Conservation (phyloP, 108 stramenopile genomes). For the Cyclotella atomus region DNA sequence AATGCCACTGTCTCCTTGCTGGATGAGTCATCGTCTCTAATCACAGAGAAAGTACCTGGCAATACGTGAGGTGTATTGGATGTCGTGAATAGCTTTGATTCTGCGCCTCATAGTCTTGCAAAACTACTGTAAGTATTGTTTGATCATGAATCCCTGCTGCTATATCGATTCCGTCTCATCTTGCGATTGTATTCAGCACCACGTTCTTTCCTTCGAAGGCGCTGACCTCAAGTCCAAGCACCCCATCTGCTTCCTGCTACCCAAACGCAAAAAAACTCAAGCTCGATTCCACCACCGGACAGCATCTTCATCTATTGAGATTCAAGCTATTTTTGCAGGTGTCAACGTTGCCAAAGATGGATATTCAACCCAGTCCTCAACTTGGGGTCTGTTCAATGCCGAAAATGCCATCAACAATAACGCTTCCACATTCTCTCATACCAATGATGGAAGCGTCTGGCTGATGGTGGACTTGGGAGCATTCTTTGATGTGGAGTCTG, state of each 20-base stretch:
- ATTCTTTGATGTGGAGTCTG: not conserved
- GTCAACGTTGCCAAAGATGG: not conserved
- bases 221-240: too few relatives aligned
- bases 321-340: not conserved
- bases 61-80: not conserved
- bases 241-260: not conserved
- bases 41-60: not conserved
- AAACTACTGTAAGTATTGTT: too few relatives aligned
- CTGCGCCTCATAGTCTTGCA: not conserved
- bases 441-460: not conserved
- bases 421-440: not conserved
- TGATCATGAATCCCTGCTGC: too few relatives aligned
- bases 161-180: too few relatives aligned
- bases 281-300: not conserved
- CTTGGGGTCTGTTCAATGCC: not conserved
- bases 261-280: not conserved
- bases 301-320: not conserved
- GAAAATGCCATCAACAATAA: not conserved
- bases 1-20: not conserved
- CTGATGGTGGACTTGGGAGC: not conserved
- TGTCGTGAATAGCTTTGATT: not conserved
- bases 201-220: too few relatives aligned
- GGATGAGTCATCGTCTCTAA: not conserved
- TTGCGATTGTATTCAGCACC: too few relatives aligned
- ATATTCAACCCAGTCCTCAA: slow-evolving; percentile 6